Base-by-base conservation (phyloP, 2,329 filamentous ascomycete genomes). In the Monascus ruber region DNA sequence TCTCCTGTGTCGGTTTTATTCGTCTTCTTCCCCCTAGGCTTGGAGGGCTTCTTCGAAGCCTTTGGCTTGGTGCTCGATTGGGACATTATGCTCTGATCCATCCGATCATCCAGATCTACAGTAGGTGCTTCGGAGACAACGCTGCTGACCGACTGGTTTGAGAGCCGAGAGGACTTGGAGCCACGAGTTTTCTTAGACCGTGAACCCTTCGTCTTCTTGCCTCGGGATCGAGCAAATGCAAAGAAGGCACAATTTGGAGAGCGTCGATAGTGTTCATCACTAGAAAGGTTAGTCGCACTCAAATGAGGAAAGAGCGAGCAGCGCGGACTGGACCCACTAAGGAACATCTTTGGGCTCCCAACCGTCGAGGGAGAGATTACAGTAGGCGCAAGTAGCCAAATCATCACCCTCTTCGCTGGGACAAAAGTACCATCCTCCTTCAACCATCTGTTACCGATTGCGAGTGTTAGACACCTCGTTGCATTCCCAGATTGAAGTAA, bases 261-360 rank as follows among this genome's bases (percentile, higher is more conserved):
- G 49, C 91, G 79, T 39, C 76, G 79, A 51, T 80, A 78, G 57
- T 98, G 91, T 58, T 98, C 91, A 44, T 93, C 80, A 56, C 84
- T 89, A 38, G 31, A 34, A 33, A 33, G 9, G 36, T 54, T 39
- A 52, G 49, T 40, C 34, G 32, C 29, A 25, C n/a, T 17, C 7
- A 33, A 26, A 29, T 5, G 24, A 34, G 24, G 33, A 25, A 34
- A 24, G 33, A 25, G 43, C 37, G 45, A 53, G 42, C 48, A 45
- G 37, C 48, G 35, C 64, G 35, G 11, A 27, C 7, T n/a, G 24
- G 7, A 26, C 82, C 64, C 60, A 87, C 79, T 83, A 76, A 44
- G 91, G 91, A 56, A 94, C 85, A 59, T 98, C 91, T 42, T 81
- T 80, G 1, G 83, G 81, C 56, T 96, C 91, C 91, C 93, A 98